Base-by-base conservation (phyloP, 2,329 filamentous ascomycete genomes). In the Coniochaeta sp. region DNA sequence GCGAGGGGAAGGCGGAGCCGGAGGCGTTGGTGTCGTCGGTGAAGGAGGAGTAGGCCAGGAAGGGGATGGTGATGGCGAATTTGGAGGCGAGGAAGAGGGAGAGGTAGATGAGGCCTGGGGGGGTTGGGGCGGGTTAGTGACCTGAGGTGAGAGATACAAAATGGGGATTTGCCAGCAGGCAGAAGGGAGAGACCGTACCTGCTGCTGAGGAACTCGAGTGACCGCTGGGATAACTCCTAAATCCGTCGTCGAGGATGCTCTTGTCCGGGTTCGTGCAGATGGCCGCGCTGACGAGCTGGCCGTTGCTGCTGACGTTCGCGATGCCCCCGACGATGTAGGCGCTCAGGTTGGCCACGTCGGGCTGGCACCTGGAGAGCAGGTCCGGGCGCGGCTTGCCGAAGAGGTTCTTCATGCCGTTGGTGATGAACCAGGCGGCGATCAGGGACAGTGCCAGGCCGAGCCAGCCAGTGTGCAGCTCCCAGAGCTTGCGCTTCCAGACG, bases 401-500 rank as follows among this genome's bases (percentile, higher is more conserved):
- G 56, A 86, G 76, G 68, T 88, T 91, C 81, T 97, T 97, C 80
- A 96, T 86, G 58, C 89, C 90, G 67, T 91, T 87, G 0, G 92
- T 93, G 67, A 96, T 86, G 73, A 95, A 86, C 77, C 89, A 96
- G 5, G 89, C 83, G 1, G 84, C 79, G 2, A 87, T 85, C 11
- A 91, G 77, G 2, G 89, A 85, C 19, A 96, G 78, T 0, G 81
- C 90, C 2, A 96, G 80, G 0, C 93, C 93, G 68, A 96, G 85
- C 85, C 89, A 91, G 61, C 90, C 92, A 1, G 86, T 86, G 70
- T 97, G 91, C 72, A 90, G 86, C 73, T 97, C 93, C 92, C 93
- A 97, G 1, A 96, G 72, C 75, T 95, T 96, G 65, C 90, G 83
- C 70, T 84, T 85, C 87, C 90, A 92, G 52, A 93, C 79, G 59